Evolutionary conservation across 2,329 filamentous ascomycete species (phyloP).

Genomic region (Scedosporium dehoogii): DNA sequence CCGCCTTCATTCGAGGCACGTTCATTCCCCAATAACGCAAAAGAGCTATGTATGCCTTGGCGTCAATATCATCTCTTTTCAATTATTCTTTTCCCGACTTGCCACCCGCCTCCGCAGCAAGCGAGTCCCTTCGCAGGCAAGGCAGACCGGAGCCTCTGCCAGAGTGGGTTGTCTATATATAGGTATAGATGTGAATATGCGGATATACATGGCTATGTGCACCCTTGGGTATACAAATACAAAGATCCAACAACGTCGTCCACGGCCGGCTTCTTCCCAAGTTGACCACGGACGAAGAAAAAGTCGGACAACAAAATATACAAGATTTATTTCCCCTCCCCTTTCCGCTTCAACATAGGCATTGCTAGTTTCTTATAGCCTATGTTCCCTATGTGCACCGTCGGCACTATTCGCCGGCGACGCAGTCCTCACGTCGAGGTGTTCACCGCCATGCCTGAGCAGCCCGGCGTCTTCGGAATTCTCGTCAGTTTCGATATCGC

Average conservation of each 20-base stretch:
- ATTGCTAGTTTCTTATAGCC: neutral
- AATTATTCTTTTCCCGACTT: neutral
- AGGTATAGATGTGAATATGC: neutral
- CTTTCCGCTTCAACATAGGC: neutral
- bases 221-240: neutral
- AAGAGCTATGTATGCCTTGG: neutral
- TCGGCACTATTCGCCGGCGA: neutral
- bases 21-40: neutral
- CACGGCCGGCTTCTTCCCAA: neutral
- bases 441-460: constrained; percentile 21
- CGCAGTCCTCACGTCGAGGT: neutral
- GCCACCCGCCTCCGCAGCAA: neutral
- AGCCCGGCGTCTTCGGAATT: constrained; percentile 37
- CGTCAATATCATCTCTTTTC: neutral
- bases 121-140: neutral
- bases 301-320: neutral
- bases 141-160: neutral
- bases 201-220: neutral
- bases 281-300: neutral
- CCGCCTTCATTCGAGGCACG: too few relatives aligned
- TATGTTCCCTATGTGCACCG: neutral
- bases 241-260: neutral
- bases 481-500: constrained; percentile 31
- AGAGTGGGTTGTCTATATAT: neutral
- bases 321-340: neutral